Conservation (phyloP, 495 filamentous ascomycete genomes). For the Beverwykella pulmonaria region DNA sequence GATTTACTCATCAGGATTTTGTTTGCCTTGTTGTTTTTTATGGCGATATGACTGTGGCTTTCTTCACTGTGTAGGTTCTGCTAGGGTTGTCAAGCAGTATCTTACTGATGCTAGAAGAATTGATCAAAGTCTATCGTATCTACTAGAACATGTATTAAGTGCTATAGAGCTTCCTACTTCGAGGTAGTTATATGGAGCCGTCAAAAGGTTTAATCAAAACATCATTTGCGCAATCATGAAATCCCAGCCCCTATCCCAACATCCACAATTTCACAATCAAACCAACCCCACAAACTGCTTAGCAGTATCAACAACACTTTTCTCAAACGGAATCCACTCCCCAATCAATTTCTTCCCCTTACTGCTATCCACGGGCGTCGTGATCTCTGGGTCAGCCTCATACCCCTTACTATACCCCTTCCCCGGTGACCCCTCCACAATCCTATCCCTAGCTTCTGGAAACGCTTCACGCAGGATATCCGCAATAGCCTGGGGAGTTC, state of each 20-base stretch:
- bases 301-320: slow-evolving; percentile 35
- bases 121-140: too few species aligned
- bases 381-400: slow-evolving; percentile 3
- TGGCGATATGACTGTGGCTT: too few species aligned
- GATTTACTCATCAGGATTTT: slow-evolving; percentile 1
- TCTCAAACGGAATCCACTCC: slow-evolving; percentile 23
- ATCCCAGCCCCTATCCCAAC: background rate
- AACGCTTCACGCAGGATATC: slow-evolving; percentile 29
- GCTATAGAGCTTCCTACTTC: too few species aligned
- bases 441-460: slow-evolving; percentile 23
- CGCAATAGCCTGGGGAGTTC: slow-evolving; percentile 16
- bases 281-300: slow-evolving; percentile 17
- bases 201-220: too few species aligned
- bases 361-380: slow-evolving; percentile 7
- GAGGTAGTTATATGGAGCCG: too few species aligned
- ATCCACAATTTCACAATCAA: background rate
- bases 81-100: too few species aligned
- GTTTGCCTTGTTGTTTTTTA: too few species aligned
- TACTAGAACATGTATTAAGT: too few species aligned
- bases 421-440: slow-evolving; percentile 22
- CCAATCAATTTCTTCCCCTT: slow-evolving; percentile 29
- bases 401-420: slow-evolving; percentile 27
- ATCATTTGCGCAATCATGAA: too few species aligned
- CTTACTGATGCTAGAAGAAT: too few species aligned
- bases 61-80: too few species aligned